Base-by-base conservation (phyloP, 305 asterid genomes). In the Rubia occidens region DNA sequence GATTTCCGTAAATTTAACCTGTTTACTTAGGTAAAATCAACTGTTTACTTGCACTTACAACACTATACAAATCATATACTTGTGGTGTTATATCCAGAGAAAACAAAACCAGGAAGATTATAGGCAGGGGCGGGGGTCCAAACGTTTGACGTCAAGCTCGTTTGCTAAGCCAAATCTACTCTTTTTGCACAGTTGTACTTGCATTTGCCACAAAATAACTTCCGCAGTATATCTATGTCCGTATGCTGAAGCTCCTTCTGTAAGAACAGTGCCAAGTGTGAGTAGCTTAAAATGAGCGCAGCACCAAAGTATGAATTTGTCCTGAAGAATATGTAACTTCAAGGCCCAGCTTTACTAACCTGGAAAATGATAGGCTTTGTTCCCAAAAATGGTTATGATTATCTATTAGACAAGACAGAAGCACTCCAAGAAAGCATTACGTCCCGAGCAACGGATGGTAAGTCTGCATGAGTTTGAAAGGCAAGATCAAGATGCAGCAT, bases 361-460 rank as follows among this genome's bases (percentile, higher is more conserved):
- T 62, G 51, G 62, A 51, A 51, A 49, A 67, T n/a, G 11, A 20
- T 32, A 54, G 20, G 44, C 11, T 15, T 26, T 24, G 72, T 64
- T 64, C 32, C 37, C 21, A 18, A 58, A 68, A 51, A 54, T 17
- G 21, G 20, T 13, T 17, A 37, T 42, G 54, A 54, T 42, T 75
- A 87, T 81, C 93, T 73, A 66, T 89, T 88, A 15, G 86, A 83
- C 74, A 91, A 74, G 66, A 93, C 89, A 11, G 95, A 85, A 42
- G 82, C 82, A 72, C 87, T 93, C 98, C 98, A 93, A 13, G 98
- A 90, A 45, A 93, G 98, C 76, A 93, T 82, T 24, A 87, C 83
- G 61, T 93, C 98, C 60, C 98, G 88, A 70, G 96, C 98, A 82
- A 93, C 85, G 11, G 94, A 93, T 66, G 98, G 98, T 58, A 93